Percentiles rank a stretch among this genome's conserved stretches.
Conservation (phyloP, 352 stramenopile genomes). For the Globisporangium uncinulatum region DNA sequence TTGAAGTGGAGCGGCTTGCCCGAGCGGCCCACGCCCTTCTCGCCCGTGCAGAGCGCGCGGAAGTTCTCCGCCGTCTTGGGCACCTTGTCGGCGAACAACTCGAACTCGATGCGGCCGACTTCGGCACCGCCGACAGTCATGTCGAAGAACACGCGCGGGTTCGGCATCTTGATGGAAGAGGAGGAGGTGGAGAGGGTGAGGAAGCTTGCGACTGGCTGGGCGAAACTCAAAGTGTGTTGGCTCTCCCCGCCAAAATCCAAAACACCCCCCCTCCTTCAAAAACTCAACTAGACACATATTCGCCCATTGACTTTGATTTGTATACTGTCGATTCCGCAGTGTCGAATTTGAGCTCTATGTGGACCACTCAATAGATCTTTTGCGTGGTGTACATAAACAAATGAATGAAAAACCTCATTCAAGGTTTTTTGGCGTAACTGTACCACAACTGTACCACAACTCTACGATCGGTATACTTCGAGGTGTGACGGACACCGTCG, state of each 20-base stretch:
- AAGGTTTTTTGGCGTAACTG: too few relatives aligned
- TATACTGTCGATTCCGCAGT: too few relatives aligned
- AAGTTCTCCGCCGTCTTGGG: slow-evolving; percentile 62
- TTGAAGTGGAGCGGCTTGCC: slow-evolving; percentile 84
- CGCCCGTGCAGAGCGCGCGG: slow-evolving; percentile 46
- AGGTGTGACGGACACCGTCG: too few relatives aligned
- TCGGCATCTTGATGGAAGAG: slow-evolving; percentile 56
- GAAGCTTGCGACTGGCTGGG: slow-evolving; percentile 26
- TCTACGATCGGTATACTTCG: too few relatives aligned
- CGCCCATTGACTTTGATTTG: too few relatives aligned
- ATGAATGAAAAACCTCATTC: too few relatives aligned
- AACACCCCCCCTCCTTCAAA: neutral
- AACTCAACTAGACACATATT: too few relatives aligned
- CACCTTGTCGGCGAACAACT: slow-evolving; percentile 86
- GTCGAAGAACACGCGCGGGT: slow-evolving; percentile 97
- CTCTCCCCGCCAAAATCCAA: neutral
- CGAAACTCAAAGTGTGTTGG: slow-evolving; percentile 22
- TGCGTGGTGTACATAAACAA: too few relatives aligned
- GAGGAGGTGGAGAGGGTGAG: neutral
- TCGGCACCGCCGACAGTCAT: slow-evolving; percentile 92
- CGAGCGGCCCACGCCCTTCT: slow-evolving; percentile 54
- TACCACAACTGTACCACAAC: too few relatives aligned
- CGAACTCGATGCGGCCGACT: slow-evolving; percentile 87
- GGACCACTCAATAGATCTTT: too few relatives aligned
- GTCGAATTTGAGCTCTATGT: too few relatives aligned